phyloP scores from a whole-genome alignment of 495 filamentous ascomycete species.

The Lophiostoma macrostomum region DNA sequence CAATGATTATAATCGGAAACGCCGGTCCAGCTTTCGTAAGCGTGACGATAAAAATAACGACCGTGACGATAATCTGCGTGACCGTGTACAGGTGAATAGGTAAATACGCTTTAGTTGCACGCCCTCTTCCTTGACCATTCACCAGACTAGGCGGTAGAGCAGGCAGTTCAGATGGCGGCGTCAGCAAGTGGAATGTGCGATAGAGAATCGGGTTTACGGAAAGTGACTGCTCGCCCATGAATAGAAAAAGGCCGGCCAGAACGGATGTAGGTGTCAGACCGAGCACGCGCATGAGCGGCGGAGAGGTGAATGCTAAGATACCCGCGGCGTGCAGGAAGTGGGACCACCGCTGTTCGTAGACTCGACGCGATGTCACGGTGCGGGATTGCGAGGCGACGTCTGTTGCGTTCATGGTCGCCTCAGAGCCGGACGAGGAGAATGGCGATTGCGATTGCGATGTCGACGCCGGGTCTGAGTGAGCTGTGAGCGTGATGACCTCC shows the following conservation, averaged over 20 bases:
- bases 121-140: neutral
- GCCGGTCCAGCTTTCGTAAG: slow-evolving; percentile 62
- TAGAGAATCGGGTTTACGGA: slow-evolving; percentile 65
- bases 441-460: slow-evolving; percentile 46
- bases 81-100: slow-evolving; percentile 64
- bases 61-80: slow-evolving; percentile 59
- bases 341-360: slow-evolving; percentile 70
- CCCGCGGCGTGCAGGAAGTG: slow-evolving; percentile 60
- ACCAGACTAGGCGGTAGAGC: neutral
- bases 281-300: slow-evolving; percentile 66
- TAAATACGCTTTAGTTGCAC: slow-evolving; percentile 39
- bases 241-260: slow-evolving; percentile 66
- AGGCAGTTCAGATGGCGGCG: slow-evolving; percentile 62
- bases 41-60: slow-evolving; percentile 61
- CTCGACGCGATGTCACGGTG: slow-evolving; percentile 46
- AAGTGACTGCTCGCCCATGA: slow-evolving; percentile 73
- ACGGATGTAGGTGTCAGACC: slow-evolving; percentile 68
- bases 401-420: too few species aligned
- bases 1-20: slow-evolving; percentile 67
- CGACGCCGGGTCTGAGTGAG: slow-evolving; percentile 40
- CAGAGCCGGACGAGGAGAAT: too few species aligned
- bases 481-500: slow-evolving; percentile 39
- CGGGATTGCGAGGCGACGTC: too few species aligned
- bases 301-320: slow-evolving; percentile 60
- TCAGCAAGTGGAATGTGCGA: slow-evolving; percentile 61